Evolutionary conservation across 2,329 filamentous ascomycete species (phyloP).

Genomic region (Penicillium freii): DNA sequence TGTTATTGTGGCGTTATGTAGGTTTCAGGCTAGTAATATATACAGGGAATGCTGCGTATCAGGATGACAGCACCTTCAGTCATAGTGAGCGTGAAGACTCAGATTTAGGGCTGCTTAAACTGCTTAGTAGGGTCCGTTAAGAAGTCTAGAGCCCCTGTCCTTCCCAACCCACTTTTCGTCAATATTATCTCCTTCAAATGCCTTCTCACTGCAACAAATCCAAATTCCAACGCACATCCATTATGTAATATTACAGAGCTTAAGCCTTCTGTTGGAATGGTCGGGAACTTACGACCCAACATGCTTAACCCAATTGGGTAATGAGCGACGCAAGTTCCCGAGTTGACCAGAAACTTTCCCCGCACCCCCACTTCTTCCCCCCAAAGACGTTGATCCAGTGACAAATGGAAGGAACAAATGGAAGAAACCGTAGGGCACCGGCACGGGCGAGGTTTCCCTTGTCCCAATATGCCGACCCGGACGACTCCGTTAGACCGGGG

Average conservation of each 20-base stretch:
- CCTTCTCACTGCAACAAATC: background rate
- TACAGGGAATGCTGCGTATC: background rate
- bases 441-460: too few species aligned
- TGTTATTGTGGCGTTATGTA: background rate
- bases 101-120: background rate
- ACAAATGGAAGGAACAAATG: background rate
- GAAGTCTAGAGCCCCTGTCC: background rate
- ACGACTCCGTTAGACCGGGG: background rate
- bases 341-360: background rate
- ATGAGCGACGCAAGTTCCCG: background rate
- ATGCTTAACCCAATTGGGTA: background rate
- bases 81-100: background rate
- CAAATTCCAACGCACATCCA: background rate
- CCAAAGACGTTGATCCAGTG: background rate
- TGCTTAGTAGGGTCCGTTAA: background rate
- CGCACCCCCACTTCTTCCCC: background rate
- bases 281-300: background rate
- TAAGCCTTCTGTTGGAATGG: background rate
- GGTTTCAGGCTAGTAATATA: background rate
- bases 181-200: background rate
- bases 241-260: background rate
- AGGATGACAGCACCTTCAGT: background rate
- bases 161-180: background rate
- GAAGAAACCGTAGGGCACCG: too few species aligned
- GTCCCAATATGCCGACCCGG: background rate